Evolutionary conservation across 176 grass and related monocot genomes (phyloP), one percentile per base, ranked within the genome.

Genomic region (Phoenix roebelenii): DNA sequence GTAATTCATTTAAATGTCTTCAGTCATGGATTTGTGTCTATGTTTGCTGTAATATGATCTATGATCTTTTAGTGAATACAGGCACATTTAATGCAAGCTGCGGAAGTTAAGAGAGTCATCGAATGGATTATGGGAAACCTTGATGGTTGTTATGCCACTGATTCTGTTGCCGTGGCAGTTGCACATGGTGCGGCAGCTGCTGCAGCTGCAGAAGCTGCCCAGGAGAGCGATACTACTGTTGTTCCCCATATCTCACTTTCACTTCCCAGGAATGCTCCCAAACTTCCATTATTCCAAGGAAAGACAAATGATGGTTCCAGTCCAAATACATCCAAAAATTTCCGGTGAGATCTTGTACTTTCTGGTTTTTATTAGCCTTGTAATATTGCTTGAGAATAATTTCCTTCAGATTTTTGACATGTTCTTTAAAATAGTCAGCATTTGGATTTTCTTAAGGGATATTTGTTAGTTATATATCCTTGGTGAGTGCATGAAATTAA

Each of bases 41-140:
- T 73, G 50, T 68, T 29, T 52, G 1, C 51, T 49, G 51, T 23
- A 67, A 28, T 67, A 54, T 78, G 18, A 72, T 71, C 32, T 57
- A 61, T 60, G 52, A 75, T 64, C 24, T 69, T 77, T 66, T 66
- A 73, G 63, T 80, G 49, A 81, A 71, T 79, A 73, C 76, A 98
- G 93, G 79, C 89, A 78, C 87, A 98, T 92, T 77, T 98, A 58
- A 70, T 66, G 22, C 87, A 81, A 85, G 93, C 88, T 76, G 84
- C 88, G 7, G 84, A 98, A 85, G 93, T 98, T 35, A 98, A 98
- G 85, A 85, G 72, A 71, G 81, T 98, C 65, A 66, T 98, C 39
- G 87, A 98, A 67, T 88, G 81, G 74, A 78, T 87, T 53, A 92
- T 98, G 93, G 72, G 88, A 72, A 98, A 92, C 60, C 82, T 89